phyloP scores from a whole-genome alignment of 2,329 filamentous ascomycete species.

The Clarireedia monteithiana region DNA sequence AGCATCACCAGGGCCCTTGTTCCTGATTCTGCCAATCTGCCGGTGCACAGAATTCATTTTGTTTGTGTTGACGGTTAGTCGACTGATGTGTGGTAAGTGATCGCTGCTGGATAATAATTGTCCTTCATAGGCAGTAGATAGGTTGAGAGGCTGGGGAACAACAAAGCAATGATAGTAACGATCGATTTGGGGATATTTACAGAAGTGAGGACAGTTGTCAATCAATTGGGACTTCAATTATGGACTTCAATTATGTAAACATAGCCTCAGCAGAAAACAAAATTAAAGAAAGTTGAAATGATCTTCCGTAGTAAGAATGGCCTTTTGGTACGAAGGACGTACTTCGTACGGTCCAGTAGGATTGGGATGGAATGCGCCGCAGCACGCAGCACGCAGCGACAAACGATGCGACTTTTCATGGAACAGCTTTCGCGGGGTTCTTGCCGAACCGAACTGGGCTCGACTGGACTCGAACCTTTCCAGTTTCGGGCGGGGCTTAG shows the following conservation, averaged over 20 bases:
- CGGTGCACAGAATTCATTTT: constrained; percentile 67
- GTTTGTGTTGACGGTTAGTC: constrained; percentile 9
- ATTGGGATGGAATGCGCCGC: too few relatives aligned
- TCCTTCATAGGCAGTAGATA: too few relatives aligned
- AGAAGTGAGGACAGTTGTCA: background rate
- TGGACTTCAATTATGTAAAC: background rate
- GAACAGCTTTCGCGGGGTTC: too few relatives aligned
- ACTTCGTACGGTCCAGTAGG: too few relatives aligned
- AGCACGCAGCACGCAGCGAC: too few relatives aligned
- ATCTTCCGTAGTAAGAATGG: background rate
- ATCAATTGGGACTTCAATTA: background rate
- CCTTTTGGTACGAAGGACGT: background rate
- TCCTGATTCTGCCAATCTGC: constrained; percentile 65
- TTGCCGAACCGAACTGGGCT: too few relatives aligned
- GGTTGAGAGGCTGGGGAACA: background rate
- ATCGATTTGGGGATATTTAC: background rate
- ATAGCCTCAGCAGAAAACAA: background rate
- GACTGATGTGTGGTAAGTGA: background rate
- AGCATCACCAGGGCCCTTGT: constrained; percentile 62
- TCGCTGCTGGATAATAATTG: constrained; percentile 1
- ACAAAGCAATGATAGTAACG: background rate
- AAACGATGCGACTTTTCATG: too few relatives aligned
- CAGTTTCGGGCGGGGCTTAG: too few relatives aligned
- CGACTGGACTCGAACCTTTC: too few relatives aligned
- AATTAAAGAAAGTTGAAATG: constrained; percentile 2